A percentile compares a stretch with the other conserved stretches of the same genome.
phyloP scores from a whole-genome alignment of 768 basidiomycete species.

The Russula griseocarnosa region DNA sequence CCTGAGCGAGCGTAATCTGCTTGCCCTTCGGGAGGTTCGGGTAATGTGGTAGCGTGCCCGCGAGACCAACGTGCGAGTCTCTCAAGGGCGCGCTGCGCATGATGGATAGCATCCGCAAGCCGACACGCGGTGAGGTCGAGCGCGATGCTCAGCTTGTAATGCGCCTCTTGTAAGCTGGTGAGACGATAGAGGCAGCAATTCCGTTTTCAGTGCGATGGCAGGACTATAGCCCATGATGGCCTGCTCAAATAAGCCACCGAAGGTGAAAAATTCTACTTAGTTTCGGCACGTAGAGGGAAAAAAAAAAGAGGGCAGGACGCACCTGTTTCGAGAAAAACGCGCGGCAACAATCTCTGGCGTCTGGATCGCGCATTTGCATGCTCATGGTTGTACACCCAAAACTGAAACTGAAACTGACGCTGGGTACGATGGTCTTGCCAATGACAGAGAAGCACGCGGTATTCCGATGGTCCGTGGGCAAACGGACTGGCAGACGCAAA shows the following conservation, averaged over 20 bases:
- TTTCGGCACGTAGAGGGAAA: background rate
- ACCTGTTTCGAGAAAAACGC: too few species aligned
- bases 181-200: conserved; percentile 78
- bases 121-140: conserved; percentile 84
- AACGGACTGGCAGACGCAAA: too few species aligned
- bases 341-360: too few species aligned
- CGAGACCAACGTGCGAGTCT: conserved; percentile 56
- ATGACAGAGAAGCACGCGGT: too few species aligned
- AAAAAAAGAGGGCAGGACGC: too few species aligned
- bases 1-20: conserved; percentile 39
- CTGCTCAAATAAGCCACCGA: conserved; percentile 61
- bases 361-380: too few species aligned
- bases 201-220: conserved; percentile 66
- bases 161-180: conserved; percentile 90
- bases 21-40: conserved; percentile 42
- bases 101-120: conserved; percentile 73
- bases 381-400: too few species aligned
- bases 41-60: conserved; percentile 37
- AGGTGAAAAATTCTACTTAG: background rate
- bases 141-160: conserved; percentile 91
- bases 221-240: conserved; percentile 84
- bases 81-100: conserved; percentile 74
- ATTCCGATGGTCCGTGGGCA: too few species aligned
- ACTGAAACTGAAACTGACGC: too few species aligned
- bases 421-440: too few species aligned